These are phyloP conservation scores for Tranzscheliella williamsii DNA, from an alignment of 1,284 basidiomycete genomes.

Conservation along the genomic window DNA sequence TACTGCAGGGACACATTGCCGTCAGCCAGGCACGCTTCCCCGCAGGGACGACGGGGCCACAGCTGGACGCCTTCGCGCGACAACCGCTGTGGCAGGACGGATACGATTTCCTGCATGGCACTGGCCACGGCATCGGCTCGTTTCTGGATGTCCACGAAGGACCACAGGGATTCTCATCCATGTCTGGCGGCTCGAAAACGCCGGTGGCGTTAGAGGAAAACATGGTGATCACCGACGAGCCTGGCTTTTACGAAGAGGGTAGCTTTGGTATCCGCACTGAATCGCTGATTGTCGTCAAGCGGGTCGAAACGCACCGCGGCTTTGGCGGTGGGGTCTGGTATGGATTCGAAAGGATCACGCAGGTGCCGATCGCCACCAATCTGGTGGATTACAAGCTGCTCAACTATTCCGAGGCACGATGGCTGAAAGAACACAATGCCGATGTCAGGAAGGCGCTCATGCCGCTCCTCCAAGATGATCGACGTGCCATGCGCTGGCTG, in stretches of 20 bases:
- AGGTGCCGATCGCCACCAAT: slow-evolving; percentile 53
- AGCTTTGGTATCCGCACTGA: slow-evolving; percentile 56
- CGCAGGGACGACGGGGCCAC: slow-evolving; percentile 48
- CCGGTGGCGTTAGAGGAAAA: slow-evolving; percentile 38
- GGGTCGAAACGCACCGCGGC: slow-evolving; percentile 37
- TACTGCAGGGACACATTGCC: slow-evolving; percentile 55
- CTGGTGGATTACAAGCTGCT: slow-evolving; percentile 57
- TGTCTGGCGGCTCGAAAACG: slow-evolving; percentile 38
- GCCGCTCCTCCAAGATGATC: slow-evolving; percentile 54
- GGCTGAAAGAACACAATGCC: slow-evolving; percentile 61
- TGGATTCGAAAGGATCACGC: slow-evolving; percentile 61
- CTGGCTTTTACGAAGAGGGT: slow-evolving; percentile 56
- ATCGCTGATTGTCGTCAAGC: slow-evolving; percentile 44
- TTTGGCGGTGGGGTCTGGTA: slow-evolving; percentile 55
- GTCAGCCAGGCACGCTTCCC: slow-evolving; percentile 48
- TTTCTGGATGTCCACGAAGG: slow-evolving; percentile 56
- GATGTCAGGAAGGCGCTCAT: slow-evolving; percentile 39
- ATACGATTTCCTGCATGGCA: slow-evolving; percentile 50
- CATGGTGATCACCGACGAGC: slow-evolving; percentile 55
- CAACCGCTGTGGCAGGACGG: slow-evolving; percentile 53
- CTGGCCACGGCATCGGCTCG: slow-evolving; percentile 54
- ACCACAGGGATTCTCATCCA: slow-evolving; percentile 48
- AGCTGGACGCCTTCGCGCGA: slow-evolving; percentile 51
- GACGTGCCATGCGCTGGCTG: slow-evolving; percentile 46
- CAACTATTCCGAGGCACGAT: slow-evolving; percentile 45